phyloP scores from a whole-genome alignment of 768 basidiomycete species.

The Xanthoconium purpureum region DNA sequence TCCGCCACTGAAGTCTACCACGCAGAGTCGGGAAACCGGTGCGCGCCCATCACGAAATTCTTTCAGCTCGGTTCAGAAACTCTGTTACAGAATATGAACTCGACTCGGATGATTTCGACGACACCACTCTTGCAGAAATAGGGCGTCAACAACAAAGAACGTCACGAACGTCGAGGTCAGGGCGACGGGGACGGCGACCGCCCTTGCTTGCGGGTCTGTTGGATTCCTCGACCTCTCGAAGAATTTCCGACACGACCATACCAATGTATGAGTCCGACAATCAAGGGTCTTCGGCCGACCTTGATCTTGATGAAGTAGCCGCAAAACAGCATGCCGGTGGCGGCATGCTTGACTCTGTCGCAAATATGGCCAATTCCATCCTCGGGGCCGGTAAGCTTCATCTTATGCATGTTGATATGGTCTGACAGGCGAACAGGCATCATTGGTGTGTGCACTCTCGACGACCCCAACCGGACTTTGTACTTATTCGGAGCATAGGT shows the following conservation, averaged over 20 bases:
- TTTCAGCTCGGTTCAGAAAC: slow-evolving; percentile 9
- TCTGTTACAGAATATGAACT: slow-evolving; percentile 68
- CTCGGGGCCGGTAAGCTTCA: slow-evolving; percentile 74
- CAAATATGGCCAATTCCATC: slow-evolving; percentile 96
- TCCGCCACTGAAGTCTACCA: slow-evolving; percentile 68
- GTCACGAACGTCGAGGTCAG: slow-evolving; percentile 24
- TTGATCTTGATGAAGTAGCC: slow-evolving; percentile 69
- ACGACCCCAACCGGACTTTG: not conserved
- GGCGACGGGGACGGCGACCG: slow-evolving; percentile 49
- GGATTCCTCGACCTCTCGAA: slow-evolving; percentile 55
- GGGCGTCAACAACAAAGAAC: slow-evolving; percentile 27
- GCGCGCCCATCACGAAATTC: slow-evolving; percentile 36
- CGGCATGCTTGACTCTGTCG: slow-evolving; percentile 73
- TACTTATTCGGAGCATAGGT: slow-evolving; percentile 43
- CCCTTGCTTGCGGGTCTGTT: slow-evolving; percentile 80
- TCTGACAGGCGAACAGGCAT: slow-evolving; percentile 48
- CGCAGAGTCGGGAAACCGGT: slow-evolving; percentile 80
- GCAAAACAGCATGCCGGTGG: slow-evolving; percentile 67
- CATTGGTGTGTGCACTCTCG: slow-evolving; percentile 49
- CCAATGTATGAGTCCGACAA: slow-evolving; percentile 41
- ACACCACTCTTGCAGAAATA: slow-evolving; percentile 35
- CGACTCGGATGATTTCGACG: slow-evolving; percentile 80
- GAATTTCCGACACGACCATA: slow-evolving; percentile 55
- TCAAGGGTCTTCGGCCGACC: slow-evolving; percentile 23
- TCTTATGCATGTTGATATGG: slow-evolving; percentile 4